These are phyloP conservation scores for Lecanoromycetidae sp. DNA, from an alignment of 2,329 filamentous ascomycete species.

Conservation along the genomic window DNA sequence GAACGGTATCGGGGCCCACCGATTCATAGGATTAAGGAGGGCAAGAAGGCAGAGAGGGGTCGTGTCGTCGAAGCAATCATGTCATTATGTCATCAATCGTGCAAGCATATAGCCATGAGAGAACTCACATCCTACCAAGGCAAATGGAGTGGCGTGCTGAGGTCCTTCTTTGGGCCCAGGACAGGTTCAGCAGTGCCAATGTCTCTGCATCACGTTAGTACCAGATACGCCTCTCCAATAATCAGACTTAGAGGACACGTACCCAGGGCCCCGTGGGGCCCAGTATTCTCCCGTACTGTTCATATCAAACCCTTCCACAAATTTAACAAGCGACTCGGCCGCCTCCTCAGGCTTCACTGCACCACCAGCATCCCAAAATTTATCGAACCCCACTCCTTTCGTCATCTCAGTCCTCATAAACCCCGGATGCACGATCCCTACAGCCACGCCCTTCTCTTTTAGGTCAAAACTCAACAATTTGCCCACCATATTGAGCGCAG, in stretches of 20 bases:
- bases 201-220: constrained; percentile 33
- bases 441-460: constrained; percentile 48
- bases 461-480: constrained; percentile 56
- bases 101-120: not conserved
- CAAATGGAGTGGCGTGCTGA: constrained; percentile 49
- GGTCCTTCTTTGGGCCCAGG: constrained; percentile 47
- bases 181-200: constrained; percentile 56
- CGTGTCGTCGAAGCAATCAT: not conserved
- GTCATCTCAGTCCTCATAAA: constrained; percentile 52
- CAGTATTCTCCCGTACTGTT: constrained; percentile 58
- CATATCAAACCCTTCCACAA: constrained; percentile 51
- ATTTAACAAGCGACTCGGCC: constrained; percentile 49
- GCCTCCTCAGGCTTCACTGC: constrained; percentile 58
- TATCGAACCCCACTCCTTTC: constrained; percentile 57
- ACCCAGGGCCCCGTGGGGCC: constrained; percentile 58
- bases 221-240: too few relatives aligned
- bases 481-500: constrained; percentile 65
- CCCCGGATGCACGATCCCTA: constrained; percentile 49
- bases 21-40: not conserved
- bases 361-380: constrained; percentile 59
- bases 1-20: too few relatives aligned
- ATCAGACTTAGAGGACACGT: constrained; percentile 7
- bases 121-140: not conserved
- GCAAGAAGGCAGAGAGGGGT: not conserved
- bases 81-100: not conserved